Conservation (phyloP, 1,139 yeast species). For the Magnusiomyces starmeri region DNA sequence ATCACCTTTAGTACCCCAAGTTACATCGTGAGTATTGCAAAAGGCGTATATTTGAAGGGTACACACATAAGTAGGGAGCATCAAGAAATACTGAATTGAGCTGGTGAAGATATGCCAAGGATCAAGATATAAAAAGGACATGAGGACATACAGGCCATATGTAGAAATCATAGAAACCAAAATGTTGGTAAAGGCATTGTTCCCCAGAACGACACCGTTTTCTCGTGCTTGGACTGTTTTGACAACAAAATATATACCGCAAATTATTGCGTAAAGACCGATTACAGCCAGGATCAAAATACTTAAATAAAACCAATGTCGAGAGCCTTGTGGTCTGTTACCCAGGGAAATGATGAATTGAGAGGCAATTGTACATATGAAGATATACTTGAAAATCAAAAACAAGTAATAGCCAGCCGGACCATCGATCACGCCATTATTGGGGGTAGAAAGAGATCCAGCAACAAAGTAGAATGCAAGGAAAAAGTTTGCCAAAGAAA, state of each 20-base stretch:
- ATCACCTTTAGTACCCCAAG: conserved; percentile 97
- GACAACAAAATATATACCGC: conserved; percentile 75
- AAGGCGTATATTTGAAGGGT: conserved; percentile 89
- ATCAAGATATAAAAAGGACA: conserved; percentile 76
- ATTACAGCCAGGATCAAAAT: conserved; percentile 69
- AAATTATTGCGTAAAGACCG: conserved; percentile 71
- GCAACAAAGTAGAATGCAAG: conserved; percentile 88
- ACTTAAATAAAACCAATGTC: conserved; percentile 59
- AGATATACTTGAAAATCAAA: conserved; percentile 74
- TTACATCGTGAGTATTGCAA: conserved; percentile 92
- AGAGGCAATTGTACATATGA: conserved; percentile 73
- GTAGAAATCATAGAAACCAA: conserved; percentile 78
- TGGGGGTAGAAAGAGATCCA: conserved; percentile 57
- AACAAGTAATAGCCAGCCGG: conserved; percentile 64
- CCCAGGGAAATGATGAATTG: conserved; percentile 91
- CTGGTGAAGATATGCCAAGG: conserved; percentile 94
- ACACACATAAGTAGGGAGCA: conserved; percentile 88
- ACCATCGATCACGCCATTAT: conserved; percentile 46
- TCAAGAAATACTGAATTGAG: conserved; percentile 72
- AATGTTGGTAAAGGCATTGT: conserved; percentile 59
- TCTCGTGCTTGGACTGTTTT: conserved; percentile 42
- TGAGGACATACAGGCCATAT: conserved; percentile 72
- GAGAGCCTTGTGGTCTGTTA: conserved; percentile 90
- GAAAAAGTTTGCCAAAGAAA: conserved; percentile 83
- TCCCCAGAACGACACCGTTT: conserved; percentile 36